Conservation (phyloP, 805 yeast species). For the Sugiyamaella americana region DNA sequence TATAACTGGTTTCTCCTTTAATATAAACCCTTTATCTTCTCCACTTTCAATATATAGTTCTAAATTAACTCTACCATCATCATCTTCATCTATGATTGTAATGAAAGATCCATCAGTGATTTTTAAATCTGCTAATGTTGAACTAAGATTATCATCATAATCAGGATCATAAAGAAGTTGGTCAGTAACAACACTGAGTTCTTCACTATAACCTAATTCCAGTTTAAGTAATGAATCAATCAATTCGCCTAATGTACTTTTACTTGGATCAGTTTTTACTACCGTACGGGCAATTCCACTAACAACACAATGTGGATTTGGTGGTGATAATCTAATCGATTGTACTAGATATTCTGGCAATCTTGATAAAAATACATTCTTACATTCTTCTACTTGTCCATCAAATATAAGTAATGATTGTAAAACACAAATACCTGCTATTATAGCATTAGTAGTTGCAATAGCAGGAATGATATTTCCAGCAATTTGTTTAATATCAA, state of each 20-base stretch:
- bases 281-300: conserved; percentile 31
- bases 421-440: conserved; percentile 81
- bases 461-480: conserved; percentile 98
- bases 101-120: conserved; percentile 56
- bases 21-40: background rate
- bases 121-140: conserved; percentile 46
- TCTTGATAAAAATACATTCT: conserved; percentile 47
- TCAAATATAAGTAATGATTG: conserved; percentile 50
- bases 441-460: conserved; percentile 94
- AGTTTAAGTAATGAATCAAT: conserved; percentile 41
- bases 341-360: conserved; percentile 60
- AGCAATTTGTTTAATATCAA: conserved; percentile 86
- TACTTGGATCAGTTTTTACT: conserved; percentile 23
- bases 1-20: conserved; percentile 13
- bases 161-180: conserved; percentile 76
- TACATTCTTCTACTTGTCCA: conserved; percentile 23
- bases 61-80: conserved; percentile 54
- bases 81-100: conserved; percentile 76
- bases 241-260: conserved; percentile 43
- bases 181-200: conserved; percentile 52
- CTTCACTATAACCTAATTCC: conserved; percentile 51
- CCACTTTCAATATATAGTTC: conserved; percentile 28
- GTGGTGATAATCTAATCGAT: conserved; percentile 52
- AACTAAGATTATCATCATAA: conserved; percentile 68
- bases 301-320: conserved; percentile 67